Percentiles rank a stretch among this genome's conserved stretches.
Evolutionary conservation across 108 stramenopile species (phyloP).

Genomic region (Pseudonitzschia pungens): DNA sequence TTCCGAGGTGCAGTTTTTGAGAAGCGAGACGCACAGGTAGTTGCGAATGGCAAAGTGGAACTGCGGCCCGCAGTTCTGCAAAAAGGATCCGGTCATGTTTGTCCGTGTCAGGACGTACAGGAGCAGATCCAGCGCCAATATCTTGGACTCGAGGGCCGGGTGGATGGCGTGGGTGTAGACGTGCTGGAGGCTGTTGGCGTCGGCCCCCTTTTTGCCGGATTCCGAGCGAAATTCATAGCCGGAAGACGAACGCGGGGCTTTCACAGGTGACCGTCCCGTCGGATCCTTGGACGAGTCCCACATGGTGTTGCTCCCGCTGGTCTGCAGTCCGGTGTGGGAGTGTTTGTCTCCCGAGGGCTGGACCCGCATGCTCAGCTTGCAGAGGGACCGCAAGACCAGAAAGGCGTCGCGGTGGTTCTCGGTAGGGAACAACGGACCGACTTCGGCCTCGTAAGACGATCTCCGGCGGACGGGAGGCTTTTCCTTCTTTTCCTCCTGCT

Average conservation of each 20-base stretch:
- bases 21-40: slow-evolving; percentile 89
- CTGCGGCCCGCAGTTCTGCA: slow-evolving; percentile 65
- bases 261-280: too few relatives aligned
- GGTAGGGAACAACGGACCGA: slow-evolving; percentile 59
- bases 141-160: slow-evolving; percentile 84
- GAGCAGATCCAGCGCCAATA: slow-evolving; percentile 93
- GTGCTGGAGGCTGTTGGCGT: slow-evolving; percentile 12
- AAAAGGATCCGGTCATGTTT: slow-evolving; percentile 57
- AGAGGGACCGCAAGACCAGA: slow-evolving; percentile 91
- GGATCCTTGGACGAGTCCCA: too few relatives aligned
- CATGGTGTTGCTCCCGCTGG: too few relatives aligned
- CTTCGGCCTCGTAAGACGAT: too few relatives aligned
- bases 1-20: slow-evolving; percentile 92
- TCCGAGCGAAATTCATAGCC: too few relatives aligned
- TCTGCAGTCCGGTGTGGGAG: too few relatives aligned
- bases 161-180: slow-evolving; percentile 47
- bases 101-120: slow-evolving; percentile 83
- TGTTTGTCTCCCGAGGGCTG: slow-evolving; percentile 43
- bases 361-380: slow-evolving; percentile 90
- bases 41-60: slow-evolving; percentile 91
- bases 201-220: not conserved
- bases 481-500: too few relatives aligned
- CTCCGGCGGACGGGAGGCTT: too few relatives aligned
- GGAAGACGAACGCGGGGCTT: too few relatives aligned
- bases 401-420: slow-evolving; percentile 95